Evolutionary conservation across 495 filamentous ascomycete species (phyloP).

Genomic region (Ramalina intermedia): DNA sequence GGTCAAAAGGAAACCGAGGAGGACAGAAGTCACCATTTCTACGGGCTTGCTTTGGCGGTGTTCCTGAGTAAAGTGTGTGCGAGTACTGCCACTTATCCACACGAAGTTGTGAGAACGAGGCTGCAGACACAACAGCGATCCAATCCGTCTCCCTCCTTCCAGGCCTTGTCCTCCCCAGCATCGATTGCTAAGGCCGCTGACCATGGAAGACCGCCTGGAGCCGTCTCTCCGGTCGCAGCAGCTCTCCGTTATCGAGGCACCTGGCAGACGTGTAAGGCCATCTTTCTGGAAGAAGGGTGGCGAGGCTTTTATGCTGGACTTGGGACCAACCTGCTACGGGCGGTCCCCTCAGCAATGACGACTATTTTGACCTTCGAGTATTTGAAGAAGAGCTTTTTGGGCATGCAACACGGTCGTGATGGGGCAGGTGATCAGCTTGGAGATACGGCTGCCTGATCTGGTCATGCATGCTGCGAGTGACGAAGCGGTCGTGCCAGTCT

Average conservation of each 20-base stretch:
- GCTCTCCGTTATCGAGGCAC: constrained; percentile 67
- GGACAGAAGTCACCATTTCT: constrained; percentile 45
- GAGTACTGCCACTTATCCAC: constrained; percentile 89
- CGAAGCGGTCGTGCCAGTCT: too few species aligned
- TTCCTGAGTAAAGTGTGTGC: constrained; percentile 90
- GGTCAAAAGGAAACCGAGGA: constrained; percentile 44
- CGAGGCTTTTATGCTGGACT: constrained; percentile 93
- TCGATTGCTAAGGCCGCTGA: constrained; percentile 21
- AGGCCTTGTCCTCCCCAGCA: constrained; percentile 22
- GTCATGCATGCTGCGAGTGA: too few species aligned
- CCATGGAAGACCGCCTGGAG: constrained; percentile 29
- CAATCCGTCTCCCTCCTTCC: constrained; percentile 32
- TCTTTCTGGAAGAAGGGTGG: constrained; percentile 87
- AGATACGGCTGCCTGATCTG: constrained; percentile 1
- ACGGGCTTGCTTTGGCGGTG: constrained; percentile 74
- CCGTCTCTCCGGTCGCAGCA: constrained; percentile 39
- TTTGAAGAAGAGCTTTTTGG: constrained; percentile 44
- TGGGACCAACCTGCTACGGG: constrained; percentile 94
- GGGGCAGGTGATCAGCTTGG: constrained; percentile 8
- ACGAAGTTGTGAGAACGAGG: constrained; percentile 60
- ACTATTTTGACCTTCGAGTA: constrained; percentile 97
- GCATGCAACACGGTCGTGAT: constrained; percentile 20
- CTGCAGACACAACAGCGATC: constrained; percentile 77
- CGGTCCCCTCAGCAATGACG: constrained; percentile 87
- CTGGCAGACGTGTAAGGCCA: constrained; percentile 67